phyloP scores from a whole-genome alignment of 768 basidiomycete species.

The Hydnomerulius pinastri region DNA sequence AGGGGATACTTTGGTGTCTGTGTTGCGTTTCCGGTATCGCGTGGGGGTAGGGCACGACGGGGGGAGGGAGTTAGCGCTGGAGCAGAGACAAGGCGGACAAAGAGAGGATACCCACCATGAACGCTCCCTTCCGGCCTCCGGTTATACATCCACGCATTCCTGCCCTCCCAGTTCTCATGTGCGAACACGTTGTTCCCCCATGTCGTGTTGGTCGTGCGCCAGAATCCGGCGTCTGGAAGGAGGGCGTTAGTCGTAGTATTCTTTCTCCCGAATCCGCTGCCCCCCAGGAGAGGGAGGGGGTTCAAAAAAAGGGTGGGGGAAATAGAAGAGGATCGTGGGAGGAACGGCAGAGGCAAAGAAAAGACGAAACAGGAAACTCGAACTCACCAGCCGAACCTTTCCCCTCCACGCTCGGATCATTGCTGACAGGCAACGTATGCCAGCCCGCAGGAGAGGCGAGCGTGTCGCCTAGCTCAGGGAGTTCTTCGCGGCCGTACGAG shows the following conservation, averaged over 20 bases:
- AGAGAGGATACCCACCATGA: not conserved
- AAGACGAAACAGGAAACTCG: not conserved
- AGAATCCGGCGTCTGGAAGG: slow-evolving; percentile 36
- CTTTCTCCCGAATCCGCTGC: too few species aligned
- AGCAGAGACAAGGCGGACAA: too few species aligned
- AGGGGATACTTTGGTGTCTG: not conserved
- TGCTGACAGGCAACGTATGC: slow-evolving; percentile 77
- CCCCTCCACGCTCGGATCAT: slow-evolving; percentile 54
- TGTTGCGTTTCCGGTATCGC: too few species aligned
- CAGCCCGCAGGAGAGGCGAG: slow-evolving; percentile 88
- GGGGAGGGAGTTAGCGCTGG: not conserved
- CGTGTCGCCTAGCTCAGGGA: slow-evolving; percentile 70
- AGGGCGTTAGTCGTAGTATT: slow-evolving; percentile 9
- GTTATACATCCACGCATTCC: slow-evolving; percentile 65
- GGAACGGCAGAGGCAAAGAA: not conserved
- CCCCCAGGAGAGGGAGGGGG: too few species aligned
- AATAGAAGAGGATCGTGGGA: not conserved
- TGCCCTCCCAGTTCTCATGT: slow-evolving; percentile 91
- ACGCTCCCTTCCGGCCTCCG: slow-evolving; percentile 66
- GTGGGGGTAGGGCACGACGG: slow-evolving; percentile 2
- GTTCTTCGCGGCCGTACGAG: slow-evolving; percentile 31
- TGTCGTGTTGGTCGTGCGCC: slow-evolving; percentile 75
- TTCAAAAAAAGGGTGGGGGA: too few species aligned
- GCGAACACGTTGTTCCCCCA: slow-evolving; percentile 93
- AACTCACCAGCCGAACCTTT: slow-evolving; percentile 10